phyloP scores from a whole-genome alignment of 2,329 filamentous ascomycete genomes.

The Ophiostoma australiae region DNA sequence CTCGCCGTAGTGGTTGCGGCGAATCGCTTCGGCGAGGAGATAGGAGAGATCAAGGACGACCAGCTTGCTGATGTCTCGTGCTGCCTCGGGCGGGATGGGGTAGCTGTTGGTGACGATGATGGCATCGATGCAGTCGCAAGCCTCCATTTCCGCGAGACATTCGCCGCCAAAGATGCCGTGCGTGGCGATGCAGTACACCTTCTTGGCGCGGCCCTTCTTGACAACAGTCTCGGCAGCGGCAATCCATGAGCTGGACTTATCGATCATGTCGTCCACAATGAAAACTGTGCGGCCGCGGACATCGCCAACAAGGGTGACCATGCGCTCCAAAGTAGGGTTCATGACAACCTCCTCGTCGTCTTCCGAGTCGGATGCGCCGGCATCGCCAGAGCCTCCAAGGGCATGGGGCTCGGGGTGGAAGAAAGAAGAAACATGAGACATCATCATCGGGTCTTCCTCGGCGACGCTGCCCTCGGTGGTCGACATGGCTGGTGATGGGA shows the following conservation, averaged over 20 bases:
- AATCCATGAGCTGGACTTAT: conserved; percentile 95
- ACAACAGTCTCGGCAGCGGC: conserved; percentile 94
- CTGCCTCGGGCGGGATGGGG: conserved; percentile 73
- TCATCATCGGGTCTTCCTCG: conserved; percentile 76
- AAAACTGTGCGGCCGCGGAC: conserved; percentile 84
- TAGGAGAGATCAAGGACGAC: conserved; percentile 84
- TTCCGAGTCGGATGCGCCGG: conserved; percentile 76
- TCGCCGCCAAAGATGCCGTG: conserved; percentile 92
- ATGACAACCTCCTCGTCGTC: conserved; percentile 68
- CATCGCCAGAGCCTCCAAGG: conserved; percentile 80
- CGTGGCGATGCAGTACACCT: conserved; percentile 95
- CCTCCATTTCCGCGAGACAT: conserved; percentile 81
- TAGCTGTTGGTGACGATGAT: conserved; percentile 98
- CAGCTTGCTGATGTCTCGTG: conserved; percentile 70
- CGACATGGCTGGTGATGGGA: conserved; percentile 70
- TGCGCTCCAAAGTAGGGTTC: conserved; percentile 78
- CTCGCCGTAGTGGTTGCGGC: conserved; percentile 94
- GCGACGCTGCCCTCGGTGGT: conserved; percentile 60
- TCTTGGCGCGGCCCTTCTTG: conserved; percentile 84
- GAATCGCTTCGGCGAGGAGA: conserved; percentile 84
- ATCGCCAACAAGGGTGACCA: conserved; percentile 95
- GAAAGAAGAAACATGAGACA: conserved; percentile 73
- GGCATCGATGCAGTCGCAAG: conserved; percentile 86
- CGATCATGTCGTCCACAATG: conserved; percentile 98
- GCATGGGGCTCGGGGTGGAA: conserved; percentile 65